phyloP scores from a whole-genome alignment of 257 asterid species.

The Handroanthus guayacan region DNA sequence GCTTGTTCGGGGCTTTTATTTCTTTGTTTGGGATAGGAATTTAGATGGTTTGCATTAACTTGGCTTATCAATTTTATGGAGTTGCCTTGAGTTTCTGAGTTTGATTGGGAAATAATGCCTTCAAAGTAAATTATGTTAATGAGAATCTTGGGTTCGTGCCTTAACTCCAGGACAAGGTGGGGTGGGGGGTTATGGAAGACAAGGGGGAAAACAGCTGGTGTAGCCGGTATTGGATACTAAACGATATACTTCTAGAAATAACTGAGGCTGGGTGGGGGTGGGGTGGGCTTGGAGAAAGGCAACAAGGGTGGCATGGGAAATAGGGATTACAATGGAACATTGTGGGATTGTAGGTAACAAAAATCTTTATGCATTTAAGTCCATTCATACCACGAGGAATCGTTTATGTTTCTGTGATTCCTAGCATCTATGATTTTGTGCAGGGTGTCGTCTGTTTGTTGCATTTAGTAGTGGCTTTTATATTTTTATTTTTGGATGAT shows the following conservation, averaged over 20 bases:
- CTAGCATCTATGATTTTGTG: slow-evolving; percentile 1
- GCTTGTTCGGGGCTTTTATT: slow-evolving; percentile 4
- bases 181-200: neutral
- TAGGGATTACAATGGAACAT: slow-evolving; percentile 32
- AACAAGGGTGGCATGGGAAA: slow-evolving; percentile 22
- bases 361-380: slow-evolving; percentile 10
- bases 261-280: slow-evolving; percentile 1
- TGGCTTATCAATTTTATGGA: slow-evolving; percentile 33
- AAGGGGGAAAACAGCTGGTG: slow-evolving; percentile 27
- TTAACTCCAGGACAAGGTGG: slow-evolving; percentile 10
- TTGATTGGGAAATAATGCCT: slow-evolving; percentile 28
- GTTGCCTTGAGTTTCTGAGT: slow-evolving; percentile 35
- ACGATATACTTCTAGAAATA: slow-evolving; percentile 25
- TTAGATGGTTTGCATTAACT: slow-evolving; percentile 28
- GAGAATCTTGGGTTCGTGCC: slow-evolving; percentile 10
- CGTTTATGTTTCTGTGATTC: neutral
- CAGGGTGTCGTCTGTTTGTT: slow-evolving; percentile 5
- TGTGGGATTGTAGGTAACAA: slow-evolving; percentile 3
- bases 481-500: slow-evolving; percentile 6
- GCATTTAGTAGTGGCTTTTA: neutral
- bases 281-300: slow-evolving; percentile 6
- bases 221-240: slow-evolving; percentile 5
- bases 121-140: slow-evolving; percentile 9
- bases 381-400: neutral
- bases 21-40: slow-evolving; percentile 1